Evolutionary conservation across 345 rosid species (phyloP).

Genomic region (Salix brachista): DNA sequence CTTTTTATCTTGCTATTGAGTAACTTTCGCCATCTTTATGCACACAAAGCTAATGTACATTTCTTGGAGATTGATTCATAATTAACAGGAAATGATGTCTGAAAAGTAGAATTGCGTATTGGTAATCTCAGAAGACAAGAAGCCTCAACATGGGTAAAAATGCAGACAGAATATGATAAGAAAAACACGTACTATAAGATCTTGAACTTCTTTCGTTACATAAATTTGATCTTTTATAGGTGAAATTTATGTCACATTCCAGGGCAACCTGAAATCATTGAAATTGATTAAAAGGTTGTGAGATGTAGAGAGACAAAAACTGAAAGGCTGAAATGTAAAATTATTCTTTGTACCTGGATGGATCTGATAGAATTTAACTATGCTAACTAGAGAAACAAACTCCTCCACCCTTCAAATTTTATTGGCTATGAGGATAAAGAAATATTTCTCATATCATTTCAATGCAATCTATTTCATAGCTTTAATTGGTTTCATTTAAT

Average conservation of each 20-base stretch:
- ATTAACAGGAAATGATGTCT: slow-evolving; percentile 10
- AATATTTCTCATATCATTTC: neutral
- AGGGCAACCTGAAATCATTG: slow-evolving; percentile 19
- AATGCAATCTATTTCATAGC: neutral
- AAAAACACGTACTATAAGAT: slow-evolving; percentile 22
- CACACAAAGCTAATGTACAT: slow-evolving; percentile 24
- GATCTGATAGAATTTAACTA: no score
- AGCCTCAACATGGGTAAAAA: neutral
- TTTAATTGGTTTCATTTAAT: neutral
- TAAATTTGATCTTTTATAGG: slow-evolving; percentile 6
- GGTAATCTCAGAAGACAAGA: neutral
- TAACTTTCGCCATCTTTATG: neutral
- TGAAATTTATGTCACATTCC: slow-evolving; percentile 25
- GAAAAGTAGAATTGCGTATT: neutral
- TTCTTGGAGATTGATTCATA: slow-evolving; percentile 26
- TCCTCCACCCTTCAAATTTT: neutral
- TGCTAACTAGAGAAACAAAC: neutral
- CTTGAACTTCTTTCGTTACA: slow-evolving; percentile 7
- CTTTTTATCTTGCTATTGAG: neutral
- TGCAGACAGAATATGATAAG: neutral
- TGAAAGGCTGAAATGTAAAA: neutral
- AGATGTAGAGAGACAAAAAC: neutral
- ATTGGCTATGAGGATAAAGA: neutral
- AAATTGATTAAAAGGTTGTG: neutral
- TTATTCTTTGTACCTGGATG: neutral